Percentiles rank a stretch among this genome's conserved stretches.
These are phyloP conservation scores for Trypanosoma cruzi DNA, from an alignment of 208 protist genomes.

Conservation along the genomic window DNA sequence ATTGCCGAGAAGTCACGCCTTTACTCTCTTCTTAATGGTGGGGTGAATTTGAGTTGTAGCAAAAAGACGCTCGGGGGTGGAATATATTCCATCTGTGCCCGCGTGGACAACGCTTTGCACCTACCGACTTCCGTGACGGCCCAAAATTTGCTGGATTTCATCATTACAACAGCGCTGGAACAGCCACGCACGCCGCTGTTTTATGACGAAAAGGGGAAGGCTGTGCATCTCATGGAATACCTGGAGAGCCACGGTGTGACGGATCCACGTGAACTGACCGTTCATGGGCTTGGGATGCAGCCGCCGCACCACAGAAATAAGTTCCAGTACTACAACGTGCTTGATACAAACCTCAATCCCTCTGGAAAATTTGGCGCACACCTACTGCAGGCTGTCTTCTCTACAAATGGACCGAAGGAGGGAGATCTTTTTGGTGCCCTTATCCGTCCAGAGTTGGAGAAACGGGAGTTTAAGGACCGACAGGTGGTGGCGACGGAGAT, in stretches of 20 bases:
- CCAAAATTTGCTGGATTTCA: conserved; percentile 72
- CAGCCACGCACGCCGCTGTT: conserved; percentile 67
- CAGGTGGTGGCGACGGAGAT: conserved; percentile 75
- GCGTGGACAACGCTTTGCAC: conserved; percentile 76
- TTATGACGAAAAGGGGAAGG: conserved; percentile 28
- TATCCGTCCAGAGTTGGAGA: conserved; percentile 80
- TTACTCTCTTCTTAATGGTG: conserved; percentile 79
- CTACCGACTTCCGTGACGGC: conserved; percentile 65
- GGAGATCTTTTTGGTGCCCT: conserved; percentile 83
- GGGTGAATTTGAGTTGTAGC: conserved; percentile 58
- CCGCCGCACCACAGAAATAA: conserved; percentile 85
- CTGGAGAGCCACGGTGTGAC: conserved; percentile 59
- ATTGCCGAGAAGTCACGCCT: conserved; percentile 84
- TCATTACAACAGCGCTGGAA: conserved; percentile 64
- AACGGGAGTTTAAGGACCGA: conserved; percentile 63
- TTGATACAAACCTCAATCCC: conserved; percentile 73
- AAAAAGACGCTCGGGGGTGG: conserved; percentile 53
- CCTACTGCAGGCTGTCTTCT: conserved; percentile 79
- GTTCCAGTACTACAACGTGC: conserved; percentile 82
- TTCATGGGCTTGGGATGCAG: conserved; percentile 89
- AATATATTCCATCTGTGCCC: conserved; percentile 65
- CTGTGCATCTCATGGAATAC: conserved; percentile 61
- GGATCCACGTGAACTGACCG: conserved; percentile 73
- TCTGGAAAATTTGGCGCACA: conserved; percentile 63
- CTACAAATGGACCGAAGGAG: conserved; percentile 63